Evolutionary conservation across 768 basidiomycete species (phyloP).

Genomic region (Xerocomus spinulosus): DNA sequence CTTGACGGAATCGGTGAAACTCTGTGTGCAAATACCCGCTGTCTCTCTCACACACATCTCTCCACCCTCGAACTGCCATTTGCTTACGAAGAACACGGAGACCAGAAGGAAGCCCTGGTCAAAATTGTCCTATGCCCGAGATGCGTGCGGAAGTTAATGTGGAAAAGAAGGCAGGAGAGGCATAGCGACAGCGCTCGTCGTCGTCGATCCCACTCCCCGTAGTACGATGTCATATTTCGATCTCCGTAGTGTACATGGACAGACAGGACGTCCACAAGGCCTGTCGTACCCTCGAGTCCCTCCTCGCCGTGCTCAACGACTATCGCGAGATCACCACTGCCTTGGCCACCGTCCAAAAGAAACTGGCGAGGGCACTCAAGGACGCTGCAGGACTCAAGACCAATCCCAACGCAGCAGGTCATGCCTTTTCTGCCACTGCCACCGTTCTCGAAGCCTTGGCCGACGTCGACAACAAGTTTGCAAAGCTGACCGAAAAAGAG

Average conservation of each 20-base stretch:
- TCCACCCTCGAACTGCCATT: constrained; percentile 89
- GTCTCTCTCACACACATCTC: constrained; percentile 44
- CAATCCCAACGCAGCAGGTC: constrained; percentile 53
- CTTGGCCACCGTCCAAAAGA: constrained; percentile 66
- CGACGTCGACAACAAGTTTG: constrained; percentile 71
- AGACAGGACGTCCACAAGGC: constrained; percentile 74
- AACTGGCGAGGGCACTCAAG: constrained; percentile 62
- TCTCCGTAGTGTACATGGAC: no score
- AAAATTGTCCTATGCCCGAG: constrained; percentile 82
- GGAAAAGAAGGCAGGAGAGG: constrained; percentile 72
- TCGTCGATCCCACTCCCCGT: background rate
- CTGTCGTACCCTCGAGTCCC: constrained; percentile 68
- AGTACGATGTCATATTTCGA: no score
- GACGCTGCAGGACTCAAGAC: constrained; percentile 61
- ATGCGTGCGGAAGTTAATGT: constrained; percentile 83
- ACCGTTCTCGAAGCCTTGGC: constrained; percentile 63
- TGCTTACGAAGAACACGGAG: constrained; percentile 75
- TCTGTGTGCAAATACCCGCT: constrained; percentile 88
- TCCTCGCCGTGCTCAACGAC: constrained; percentile 63
- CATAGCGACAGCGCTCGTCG: constrained; percentile 12
- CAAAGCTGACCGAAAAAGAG: constrained; percentile 70
- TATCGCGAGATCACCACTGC: constrained; percentile 69
- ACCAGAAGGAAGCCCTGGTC: constrained; percentile 75
- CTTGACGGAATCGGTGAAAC: constrained; percentile 79
- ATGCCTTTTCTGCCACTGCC: constrained; percentile 61